phyloP scores from a whole-genome alignment of 805 yeast species.

The Kodamaea hsintzibuensis region DNA sequence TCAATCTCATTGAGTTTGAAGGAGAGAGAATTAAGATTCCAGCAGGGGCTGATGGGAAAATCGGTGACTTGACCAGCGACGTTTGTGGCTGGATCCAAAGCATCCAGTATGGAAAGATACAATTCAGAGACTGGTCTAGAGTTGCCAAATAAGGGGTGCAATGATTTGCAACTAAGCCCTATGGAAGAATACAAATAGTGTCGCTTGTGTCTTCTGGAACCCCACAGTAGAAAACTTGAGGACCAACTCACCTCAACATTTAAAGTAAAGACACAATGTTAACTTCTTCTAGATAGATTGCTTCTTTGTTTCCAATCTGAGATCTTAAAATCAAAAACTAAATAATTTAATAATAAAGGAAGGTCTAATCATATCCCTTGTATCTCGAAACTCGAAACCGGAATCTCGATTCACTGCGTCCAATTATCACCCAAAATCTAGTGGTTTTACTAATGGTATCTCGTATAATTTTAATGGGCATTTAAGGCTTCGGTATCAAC shows the following conservation, averaged over 20 bases:
- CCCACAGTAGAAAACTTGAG: not conserved
- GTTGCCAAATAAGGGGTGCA: slow-evolving; percentile 19
- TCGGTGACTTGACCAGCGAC: slow-evolving; percentile 76
- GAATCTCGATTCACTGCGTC: too few species aligned
- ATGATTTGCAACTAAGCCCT: not conserved
- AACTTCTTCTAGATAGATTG: too few species aligned
- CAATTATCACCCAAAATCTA: too few species aligned
- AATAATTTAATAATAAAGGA: too few species aligned
- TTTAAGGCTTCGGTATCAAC: not conserved
- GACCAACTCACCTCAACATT: too few species aligned
- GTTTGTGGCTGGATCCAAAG: slow-evolving; percentile 83
- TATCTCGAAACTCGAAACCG: too few species aligned
- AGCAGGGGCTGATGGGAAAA: slow-evolving; percentile 64
- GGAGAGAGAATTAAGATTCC: slow-evolving; percentile 77
- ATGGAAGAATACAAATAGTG: not conserved
- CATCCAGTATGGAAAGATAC: slow-evolving; percentile 85
- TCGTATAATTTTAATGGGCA: too few species aligned
- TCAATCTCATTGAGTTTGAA: slow-evolving; percentile 78
- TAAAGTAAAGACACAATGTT: too few species aligned
- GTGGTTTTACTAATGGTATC: too few species aligned
- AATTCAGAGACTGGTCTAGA: slow-evolving; percentile 56
- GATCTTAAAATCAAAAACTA: too few species aligned
- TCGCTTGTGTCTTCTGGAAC: not conserved
- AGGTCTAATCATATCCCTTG: too few species aligned
- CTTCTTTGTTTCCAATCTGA: too few species aligned